phyloP scores from a whole-genome alignment of 2,329 filamentous ascomycete genomes.

The Fusarium humuli region DNA sequence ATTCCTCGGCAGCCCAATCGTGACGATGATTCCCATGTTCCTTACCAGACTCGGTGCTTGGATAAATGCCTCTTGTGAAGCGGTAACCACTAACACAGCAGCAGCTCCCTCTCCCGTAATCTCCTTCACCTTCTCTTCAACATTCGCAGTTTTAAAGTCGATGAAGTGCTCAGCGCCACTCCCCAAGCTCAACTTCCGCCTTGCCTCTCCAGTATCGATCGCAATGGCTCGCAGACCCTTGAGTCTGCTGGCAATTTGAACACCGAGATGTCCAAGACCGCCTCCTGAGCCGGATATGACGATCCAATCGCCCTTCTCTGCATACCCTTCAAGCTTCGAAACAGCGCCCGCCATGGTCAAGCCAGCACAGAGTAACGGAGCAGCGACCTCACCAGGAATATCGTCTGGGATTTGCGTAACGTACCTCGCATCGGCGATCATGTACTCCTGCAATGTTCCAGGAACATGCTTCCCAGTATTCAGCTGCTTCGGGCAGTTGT shows the following conservation, averaged over 20 bases:
- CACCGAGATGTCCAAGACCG: slow-evolving; percentile 50
- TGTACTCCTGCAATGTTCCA: slow-evolving; percentile 50
- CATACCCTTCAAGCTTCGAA: slow-evolving; percentile 23
- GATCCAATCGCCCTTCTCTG: slow-evolving; percentile 45
- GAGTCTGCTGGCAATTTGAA: slow-evolving; percentile 47
- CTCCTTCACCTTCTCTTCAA: slow-evolving; percentile 36
- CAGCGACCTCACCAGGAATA: slow-evolving; percentile 38
- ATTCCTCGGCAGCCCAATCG: slow-evolving; percentile 44
- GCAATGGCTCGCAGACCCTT: slow-evolving; percentile 44
- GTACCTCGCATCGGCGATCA: slow-evolving; percentile 47
- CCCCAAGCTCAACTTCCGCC: slow-evolving; percentile 37
- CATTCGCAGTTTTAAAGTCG: slow-evolving; percentile 42
- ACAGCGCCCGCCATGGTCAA: slow-evolving; percentile 50
- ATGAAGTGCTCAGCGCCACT: slow-evolving; percentile 47
- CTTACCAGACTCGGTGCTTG: slow-evolving; percentile 41
- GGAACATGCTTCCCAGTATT: slow-evolving; percentile 55
- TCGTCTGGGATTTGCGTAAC: slow-evolving; percentile 44
- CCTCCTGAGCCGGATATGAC: slow-evolving; percentile 49
- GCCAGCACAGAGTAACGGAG: slow-evolving; percentile 50
- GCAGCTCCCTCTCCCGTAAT: slow-evolving; percentile 47
- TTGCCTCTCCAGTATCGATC: slow-evolving; percentile 43
- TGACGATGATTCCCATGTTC: slow-evolving; percentile 45
- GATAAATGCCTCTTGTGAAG: slow-evolving; percentile 42
- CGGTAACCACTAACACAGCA: slow-evolving; percentile 46
- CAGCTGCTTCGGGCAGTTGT: slow-evolving; percentile 56